phyloP scores from a whole-genome alignment of 73 alveolate genomes.

The Tetrahymena borealis region DNA sequence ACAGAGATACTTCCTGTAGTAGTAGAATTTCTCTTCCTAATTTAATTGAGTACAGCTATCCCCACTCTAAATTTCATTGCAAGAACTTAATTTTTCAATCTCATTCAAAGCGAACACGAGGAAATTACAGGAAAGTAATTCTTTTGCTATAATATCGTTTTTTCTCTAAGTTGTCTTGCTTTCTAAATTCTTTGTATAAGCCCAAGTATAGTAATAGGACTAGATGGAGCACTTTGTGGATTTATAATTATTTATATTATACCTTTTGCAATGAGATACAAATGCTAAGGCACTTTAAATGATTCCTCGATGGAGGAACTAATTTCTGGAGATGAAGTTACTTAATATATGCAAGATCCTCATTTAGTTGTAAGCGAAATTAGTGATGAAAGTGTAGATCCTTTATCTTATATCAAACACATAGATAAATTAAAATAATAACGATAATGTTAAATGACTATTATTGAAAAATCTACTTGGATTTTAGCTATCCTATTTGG shows the following conservation, averaged over 20 bases:
- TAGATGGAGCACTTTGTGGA: background rate
- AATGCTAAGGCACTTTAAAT: background rate
- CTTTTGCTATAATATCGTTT: background rate
- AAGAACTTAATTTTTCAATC: background rate
- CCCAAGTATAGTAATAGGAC: background rate
- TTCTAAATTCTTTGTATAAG: background rate
- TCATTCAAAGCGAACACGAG: background rate
- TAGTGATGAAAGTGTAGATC: background rate
- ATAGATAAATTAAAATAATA: background rate
- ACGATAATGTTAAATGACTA: background rate
- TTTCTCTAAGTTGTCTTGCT: background rate
- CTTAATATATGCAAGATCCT: background rate
- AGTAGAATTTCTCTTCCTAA: background rate
- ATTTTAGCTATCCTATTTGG: background rate
- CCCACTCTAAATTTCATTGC: background rate
- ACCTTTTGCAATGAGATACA: background rate
- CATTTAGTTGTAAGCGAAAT: background rate
- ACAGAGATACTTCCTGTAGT: background rate
- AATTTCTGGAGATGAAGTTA: background rate
- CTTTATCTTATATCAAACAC: background rate
- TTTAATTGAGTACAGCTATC: background rate
- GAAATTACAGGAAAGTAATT: background rate
- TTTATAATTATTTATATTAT: background rate
- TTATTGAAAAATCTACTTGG: background rate
- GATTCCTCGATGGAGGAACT: background rate